These are phyloP conservation scores for Wickerhamiella musiphila DNA, from an alignment of 805 yeast genomes.

Conservation along the genomic window DNA sequence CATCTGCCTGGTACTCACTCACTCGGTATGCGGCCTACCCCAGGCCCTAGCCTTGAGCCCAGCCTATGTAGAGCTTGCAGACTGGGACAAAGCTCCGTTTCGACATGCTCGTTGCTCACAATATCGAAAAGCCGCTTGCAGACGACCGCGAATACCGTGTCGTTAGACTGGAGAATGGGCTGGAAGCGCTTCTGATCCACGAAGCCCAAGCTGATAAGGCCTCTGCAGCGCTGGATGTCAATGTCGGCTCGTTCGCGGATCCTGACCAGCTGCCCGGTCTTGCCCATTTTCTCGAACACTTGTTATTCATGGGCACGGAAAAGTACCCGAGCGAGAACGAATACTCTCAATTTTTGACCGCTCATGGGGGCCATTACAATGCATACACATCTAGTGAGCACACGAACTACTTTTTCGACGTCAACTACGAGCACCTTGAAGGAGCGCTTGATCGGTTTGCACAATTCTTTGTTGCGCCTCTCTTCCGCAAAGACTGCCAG, in stretches of 20 bases:
- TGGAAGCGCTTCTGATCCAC: slow-evolving; percentile 49
- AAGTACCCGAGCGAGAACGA: slow-evolving; percentile 65
- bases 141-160: slow-evolving; percentile 68
- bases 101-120: slow-evolving; percentile 5
- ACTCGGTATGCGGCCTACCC: too few relatives aligned
- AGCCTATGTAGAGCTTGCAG: too few relatives aligned
- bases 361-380: slow-evolving; percentile 77
- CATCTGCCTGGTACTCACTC: too few relatives aligned
- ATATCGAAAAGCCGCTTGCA: slow-evolving; percentile 26
- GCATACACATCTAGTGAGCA: slow-evolving; percentile 83
- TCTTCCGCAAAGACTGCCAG: slow-evolving; percentile 56
- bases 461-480: slow-evolving; percentile 77
- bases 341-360: slow-evolving; percentile 53
- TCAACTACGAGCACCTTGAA: slow-evolving; percentile 52
- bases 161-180: slow-evolving; percentile 51
- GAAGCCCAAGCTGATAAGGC: slow-evolving; percentile 52
- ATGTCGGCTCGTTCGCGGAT: slow-evolving; percentile 68
- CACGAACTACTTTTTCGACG: slow-evolving; percentile 82
- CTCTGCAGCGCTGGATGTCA: slow-evolving; percentile 57
- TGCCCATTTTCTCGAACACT: slow-evolving; percentile 83
- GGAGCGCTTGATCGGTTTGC: slow-evolving; percentile 89
- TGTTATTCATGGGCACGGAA: slow-evolving; percentile 64
- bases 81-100: too few relatives aligned
- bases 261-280: slow-evolving; percentile 56
- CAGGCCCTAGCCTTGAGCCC: too few relatives aligned